Percentiles rank a stretch among this genome's conserved stretches.
These are phyloP conservation scores for Cystobasidiaceae sp. DNA, from an alignment of 1,284 basidiomycete species.

Conservation along the genomic window DNA sequence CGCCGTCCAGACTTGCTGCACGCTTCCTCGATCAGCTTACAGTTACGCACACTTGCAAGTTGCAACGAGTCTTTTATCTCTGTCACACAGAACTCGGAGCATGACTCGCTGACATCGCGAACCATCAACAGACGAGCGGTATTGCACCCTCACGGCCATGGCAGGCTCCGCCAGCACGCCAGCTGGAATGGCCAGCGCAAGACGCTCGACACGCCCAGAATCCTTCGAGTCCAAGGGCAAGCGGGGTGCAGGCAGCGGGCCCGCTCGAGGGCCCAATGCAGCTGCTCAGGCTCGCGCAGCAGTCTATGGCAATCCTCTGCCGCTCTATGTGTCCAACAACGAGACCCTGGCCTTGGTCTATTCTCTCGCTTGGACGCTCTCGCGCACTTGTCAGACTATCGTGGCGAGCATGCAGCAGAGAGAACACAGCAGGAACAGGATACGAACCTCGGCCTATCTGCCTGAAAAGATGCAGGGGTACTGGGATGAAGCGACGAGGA, in stretches of 20 bases:
- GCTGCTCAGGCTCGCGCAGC: not conserved
- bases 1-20: too few species aligned
- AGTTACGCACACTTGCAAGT: too few species aligned
- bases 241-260: not conserved
- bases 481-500: constrained; percentile 20
- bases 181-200: not conserved
- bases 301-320: constrained; percentile 13
- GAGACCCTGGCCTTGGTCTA: not conserved
- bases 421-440: not conserved
- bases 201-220: not conserved
- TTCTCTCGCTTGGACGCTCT: constrained; percentile 5
- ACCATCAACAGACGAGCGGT: too few species aligned
- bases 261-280: not conserved
- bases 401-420: not conserved
- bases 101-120: too few species aligned
- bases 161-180: too few species aligned
- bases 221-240: constrained; percentile 7
- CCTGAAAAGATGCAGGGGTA: constrained; percentile 14
- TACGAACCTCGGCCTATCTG: constrained; percentile 1
- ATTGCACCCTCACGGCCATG: not conserved
- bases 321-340: constrained; percentile 4
- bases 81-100: too few species aligned
- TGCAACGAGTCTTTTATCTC: too few species aligned
- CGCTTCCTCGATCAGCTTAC: too few species aligned
- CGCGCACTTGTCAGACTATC: not conserved